Conservation (phyloP, 2,329 filamentous ascomycete species). For the Talaromyces sp. region DNA sequence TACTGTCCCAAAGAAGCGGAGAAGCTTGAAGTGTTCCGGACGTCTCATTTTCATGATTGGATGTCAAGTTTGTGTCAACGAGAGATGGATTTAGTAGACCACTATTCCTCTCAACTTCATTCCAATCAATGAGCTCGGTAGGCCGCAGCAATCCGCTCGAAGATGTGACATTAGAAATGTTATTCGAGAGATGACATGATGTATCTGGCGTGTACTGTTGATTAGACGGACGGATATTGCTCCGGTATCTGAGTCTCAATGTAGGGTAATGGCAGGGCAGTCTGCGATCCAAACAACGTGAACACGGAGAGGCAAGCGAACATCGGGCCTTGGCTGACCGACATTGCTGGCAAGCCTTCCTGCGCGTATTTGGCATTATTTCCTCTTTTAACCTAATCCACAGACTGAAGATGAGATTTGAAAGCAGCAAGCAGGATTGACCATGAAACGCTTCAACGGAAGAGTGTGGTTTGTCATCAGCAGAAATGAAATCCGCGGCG, state of each 20-base stretch:
- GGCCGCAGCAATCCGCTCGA: neutral
- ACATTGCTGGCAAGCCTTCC: slow-evolving; percentile 14
- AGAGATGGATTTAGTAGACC: neutral
- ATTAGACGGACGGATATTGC: neutral
- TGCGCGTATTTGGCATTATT: slow-evolving; percentile 5
- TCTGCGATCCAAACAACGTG: slow-evolving; percentile 8
- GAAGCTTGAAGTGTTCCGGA: neutral
- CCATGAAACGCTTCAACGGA: neutral
- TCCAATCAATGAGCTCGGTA: neutral
- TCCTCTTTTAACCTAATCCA: neutral
- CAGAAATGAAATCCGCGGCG: neutral
- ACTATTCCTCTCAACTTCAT: neutral
- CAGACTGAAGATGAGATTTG: neutral
- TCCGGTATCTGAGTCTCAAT: neutral
- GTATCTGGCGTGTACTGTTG: neutral
- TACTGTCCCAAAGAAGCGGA: neutral
- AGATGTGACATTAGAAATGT: neutral
- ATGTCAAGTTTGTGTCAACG: neutral
- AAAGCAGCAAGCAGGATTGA: neutral
- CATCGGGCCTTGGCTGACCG: slow-evolving; percentile 13
- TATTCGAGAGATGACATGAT: neutral
- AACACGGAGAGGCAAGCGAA: slow-evolving; percentile 4
- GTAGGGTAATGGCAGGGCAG: slow-evolving; percentile 6
- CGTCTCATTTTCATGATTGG: too few species aligned
- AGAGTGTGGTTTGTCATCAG: neutral